Base-by-base conservation (phyloP, 441 rosid species). In the Erodium texanum region DNA sequence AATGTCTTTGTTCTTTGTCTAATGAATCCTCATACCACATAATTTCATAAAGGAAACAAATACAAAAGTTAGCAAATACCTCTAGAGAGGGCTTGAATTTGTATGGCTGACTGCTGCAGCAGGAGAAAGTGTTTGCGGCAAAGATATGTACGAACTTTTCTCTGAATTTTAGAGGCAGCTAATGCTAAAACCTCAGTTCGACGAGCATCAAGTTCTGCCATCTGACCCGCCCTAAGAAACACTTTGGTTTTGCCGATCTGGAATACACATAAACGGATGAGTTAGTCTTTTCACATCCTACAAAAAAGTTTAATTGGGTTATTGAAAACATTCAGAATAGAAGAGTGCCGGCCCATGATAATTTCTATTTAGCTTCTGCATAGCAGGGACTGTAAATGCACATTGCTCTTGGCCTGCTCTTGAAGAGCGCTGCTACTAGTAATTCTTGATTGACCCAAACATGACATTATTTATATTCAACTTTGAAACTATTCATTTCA, bases 201-300 rank as follows among this genome's bases (percentile, higher is more conserved):
- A 62, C 74, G 80, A 76, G 88, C 85, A 87, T 95, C 97, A 69
- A 95, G 80, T 77, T 95, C 99, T 75, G 99, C 99, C 97, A 92
- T 95, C 74, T 90, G 98, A 74, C 98, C 99, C 41, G 99, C 96
- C 77, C 99, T 86, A 41, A 95, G 92, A 77, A 95, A 95, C 64
- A 95, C 84, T 76, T 95, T 92, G 63, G 98, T 92, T 78, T 89
- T 90, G 71, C 97, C 99, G 71, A 92, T 74, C 98, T 95, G 79
- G 73, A 67, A 43, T 4, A 43, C 50, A 77, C 4, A 62, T 64
- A 45, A 71, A 73, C 20, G 54, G 68, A 76, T 68, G 70, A 72
- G 32, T 66, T 65, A 74, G 20, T 50, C 58, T 68, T 23, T 56
- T 23, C 14, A 20, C 36, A 65, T 19, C 52, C 24, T 36, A 34